Conservation (phyloP, 1,284 basidiomycete species). For the Ceratobasidium sp. region DNA sequence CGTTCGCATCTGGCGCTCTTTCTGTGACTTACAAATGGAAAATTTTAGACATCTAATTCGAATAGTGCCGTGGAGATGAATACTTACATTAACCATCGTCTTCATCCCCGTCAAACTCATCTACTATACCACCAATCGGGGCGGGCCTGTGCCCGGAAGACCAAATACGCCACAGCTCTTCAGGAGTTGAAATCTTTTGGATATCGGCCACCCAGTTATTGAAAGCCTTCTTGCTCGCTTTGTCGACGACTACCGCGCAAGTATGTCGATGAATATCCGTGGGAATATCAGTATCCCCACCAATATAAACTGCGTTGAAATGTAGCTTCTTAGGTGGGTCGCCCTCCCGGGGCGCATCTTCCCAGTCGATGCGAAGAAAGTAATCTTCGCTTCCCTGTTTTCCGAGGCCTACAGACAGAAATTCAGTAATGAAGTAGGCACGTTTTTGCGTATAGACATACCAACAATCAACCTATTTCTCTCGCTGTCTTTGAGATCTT, state of each 20-base stretch:
- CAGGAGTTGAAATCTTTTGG: background rate
- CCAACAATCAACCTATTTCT: background rate
- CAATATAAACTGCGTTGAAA: conserved; percentile 3
- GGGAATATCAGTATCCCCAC: background rate
- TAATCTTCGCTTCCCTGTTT: background rate
- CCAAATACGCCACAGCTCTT: background rate
- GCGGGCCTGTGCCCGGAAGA: background rate
- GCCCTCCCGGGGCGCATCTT: background rate
- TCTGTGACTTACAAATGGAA: background rate
- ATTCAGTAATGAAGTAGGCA: background rate
- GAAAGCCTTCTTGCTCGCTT: background rate
- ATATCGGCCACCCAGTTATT: background rate
- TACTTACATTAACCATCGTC: no score
- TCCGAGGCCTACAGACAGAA: background rate
- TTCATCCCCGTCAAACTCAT: no score
- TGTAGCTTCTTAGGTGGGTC: background rate
- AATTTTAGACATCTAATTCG: no score
- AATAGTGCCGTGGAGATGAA: no score
- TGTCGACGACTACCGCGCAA: background rate
- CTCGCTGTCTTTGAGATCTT: background rate
- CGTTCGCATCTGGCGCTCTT: background rate
- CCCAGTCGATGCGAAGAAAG: conserved; percentile 2
- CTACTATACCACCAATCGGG: no score
- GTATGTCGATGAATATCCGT: background rate
- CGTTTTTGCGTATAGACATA: background rate